Conservation (phyloP, 2,329 filamentous ascomycete species). For the Fusarium cyanostomum region DNA sequence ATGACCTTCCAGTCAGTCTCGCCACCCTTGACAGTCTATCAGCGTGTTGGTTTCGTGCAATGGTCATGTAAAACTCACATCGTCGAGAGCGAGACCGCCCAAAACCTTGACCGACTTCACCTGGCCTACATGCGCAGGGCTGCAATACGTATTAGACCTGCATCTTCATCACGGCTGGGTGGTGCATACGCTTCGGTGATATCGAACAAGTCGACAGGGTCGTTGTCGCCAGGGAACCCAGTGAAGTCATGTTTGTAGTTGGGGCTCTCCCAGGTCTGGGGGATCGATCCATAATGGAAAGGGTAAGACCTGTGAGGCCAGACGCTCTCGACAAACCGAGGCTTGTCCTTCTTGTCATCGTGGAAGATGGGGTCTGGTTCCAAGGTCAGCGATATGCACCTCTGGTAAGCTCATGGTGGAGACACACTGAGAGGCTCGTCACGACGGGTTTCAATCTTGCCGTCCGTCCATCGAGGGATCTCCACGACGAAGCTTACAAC, state of each 20-base stretch:
- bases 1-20: constrained; percentile 55
- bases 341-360: constrained; percentile 49
- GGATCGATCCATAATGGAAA: constrained; percentile 55
- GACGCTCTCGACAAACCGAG: constrained; percentile 53
- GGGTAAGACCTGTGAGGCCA: constrained; percentile 57
- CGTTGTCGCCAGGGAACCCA: constrained; percentile 51
- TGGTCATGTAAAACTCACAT: constrained; percentile 35
- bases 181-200: constrained; percentile 41
- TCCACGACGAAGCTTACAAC: constrained; percentile 54
- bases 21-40: constrained; percentile 35
- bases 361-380: constrained; percentile 52
- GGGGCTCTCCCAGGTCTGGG: constrained; percentile 56
- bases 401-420: rapidly evolving
- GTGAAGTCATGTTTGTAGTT: constrained; percentile 53
- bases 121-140: constrained; percentile 49
- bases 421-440: constrained; percentile 51
- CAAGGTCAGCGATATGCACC: not conserved
- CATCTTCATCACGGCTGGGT: rapidly evolving
- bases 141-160: not conserved
- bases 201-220: constrained; percentile 55
- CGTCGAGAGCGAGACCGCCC: constrained; percentile 52
- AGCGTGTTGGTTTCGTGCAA: rapidly evolving
- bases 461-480: constrained; percentile 54
- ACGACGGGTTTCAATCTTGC: constrained; percentile 52
- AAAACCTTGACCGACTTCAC: constrained; percentile 55